phyloP scores from a whole-genome alignment of 768 basidiomycete species.

The Myochromella boudieri region DNA sequence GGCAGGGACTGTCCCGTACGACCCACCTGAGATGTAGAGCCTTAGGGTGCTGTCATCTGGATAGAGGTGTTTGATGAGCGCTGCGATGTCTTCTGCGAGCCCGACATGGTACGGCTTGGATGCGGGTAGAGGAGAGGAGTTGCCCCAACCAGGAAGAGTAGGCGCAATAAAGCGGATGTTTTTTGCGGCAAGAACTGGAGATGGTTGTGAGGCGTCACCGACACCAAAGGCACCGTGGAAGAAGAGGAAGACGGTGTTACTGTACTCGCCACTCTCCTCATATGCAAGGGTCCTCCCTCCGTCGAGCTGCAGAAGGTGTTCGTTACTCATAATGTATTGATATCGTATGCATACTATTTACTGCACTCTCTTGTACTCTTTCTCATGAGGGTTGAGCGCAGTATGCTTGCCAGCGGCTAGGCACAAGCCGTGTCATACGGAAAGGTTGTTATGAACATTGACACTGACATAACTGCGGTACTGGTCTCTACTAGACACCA shows the following conservation, averaged over 20 bases:
- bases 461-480: not conserved
- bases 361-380: no score
- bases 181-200: slow-evolving; percentile 5
- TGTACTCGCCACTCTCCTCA: slow-evolving; percentile 29
- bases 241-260: slow-evolving; percentile 37
- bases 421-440: not conserved
- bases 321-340: not conserved
- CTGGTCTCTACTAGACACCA: not conserved
- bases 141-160: slow-evolving; percentile 49
- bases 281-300: slow-evolving; percentile 36
- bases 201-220: slow-evolving; percentile 24
- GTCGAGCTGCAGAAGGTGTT: not conserved
- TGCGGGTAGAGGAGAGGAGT: slow-evolving; percentile 31
- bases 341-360: no score
- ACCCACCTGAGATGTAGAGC: slow-evolving; percentile 42
- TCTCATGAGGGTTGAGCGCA: no score
- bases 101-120: slow-evolving; percentile 29
- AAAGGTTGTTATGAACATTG: no score
- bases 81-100: slow-evolving; percentile 34
- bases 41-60: slow-evolving; percentile 30
- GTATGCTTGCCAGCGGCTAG: not conserved
- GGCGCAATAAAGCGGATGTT: slow-evolving; percentile 32
- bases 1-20: slow-evolving; percentile 42
- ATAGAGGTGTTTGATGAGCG: slow-evolving; percentile 39
- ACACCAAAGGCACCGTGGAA: slow-evolving; percentile 38